Conservation (phyloP, 805 yeast species). For the Candida corydali region DNA sequence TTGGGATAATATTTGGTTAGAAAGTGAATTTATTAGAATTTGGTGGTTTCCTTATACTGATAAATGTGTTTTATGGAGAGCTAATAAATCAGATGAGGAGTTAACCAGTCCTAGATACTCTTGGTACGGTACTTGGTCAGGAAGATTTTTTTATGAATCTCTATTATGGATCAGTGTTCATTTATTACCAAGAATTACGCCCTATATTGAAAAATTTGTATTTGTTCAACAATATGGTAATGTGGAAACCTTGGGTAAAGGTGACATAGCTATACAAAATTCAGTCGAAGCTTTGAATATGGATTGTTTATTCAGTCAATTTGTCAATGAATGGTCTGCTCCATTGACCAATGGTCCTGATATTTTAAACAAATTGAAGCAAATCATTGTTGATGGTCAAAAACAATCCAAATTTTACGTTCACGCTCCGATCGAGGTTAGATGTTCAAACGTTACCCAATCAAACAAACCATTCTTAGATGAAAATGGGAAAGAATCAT, state of each 20-base stretch:
- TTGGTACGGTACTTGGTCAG: slow-evolving; percentile 82
- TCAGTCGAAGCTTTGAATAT: slow-evolving; percentile 87
- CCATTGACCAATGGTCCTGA: slow-evolving; percentile 78
- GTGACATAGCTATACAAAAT: slow-evolving; percentile 65
- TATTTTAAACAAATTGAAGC: slow-evolving; percentile 59
- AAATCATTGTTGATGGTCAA: slow-evolving; percentile 59
- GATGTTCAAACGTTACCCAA: slow-evolving; percentile 82
- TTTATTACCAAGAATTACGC: slow-evolving; percentile 72
- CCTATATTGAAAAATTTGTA: slow-evolving; percentile 78
- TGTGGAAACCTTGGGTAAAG: slow-evolving; percentile 60
- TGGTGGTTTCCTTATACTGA: slow-evolving; percentile 98
- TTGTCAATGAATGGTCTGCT: slow-evolving; percentile 96
- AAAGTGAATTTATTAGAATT: slow-evolving; percentile 84
- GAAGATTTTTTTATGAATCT: slow-evolving; percentile 76
- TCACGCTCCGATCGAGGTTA: slow-evolving; percentile 92
- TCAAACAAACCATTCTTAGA: slow-evolving; percentile 32
- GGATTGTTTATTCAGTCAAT: slow-evolving; percentile 94
- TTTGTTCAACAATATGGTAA: slow-evolving; percentile 81
- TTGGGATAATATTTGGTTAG: slow-evolving; percentile 82
- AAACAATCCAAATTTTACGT: slow-evolving; percentile 64
- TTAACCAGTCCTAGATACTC: slow-evolving; percentile 62
- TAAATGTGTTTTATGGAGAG: slow-evolving; percentile 88
- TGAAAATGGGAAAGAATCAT: slow-evolving; percentile 34
- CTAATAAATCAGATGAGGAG: slow-evolving; percentile 66
- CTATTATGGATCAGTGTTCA: slow-evolving; percentile 77